Base-by-base conservation (phyloP, 2,329 filamentous ascomycete species). In the Davidsoniella virescens region DNA sequence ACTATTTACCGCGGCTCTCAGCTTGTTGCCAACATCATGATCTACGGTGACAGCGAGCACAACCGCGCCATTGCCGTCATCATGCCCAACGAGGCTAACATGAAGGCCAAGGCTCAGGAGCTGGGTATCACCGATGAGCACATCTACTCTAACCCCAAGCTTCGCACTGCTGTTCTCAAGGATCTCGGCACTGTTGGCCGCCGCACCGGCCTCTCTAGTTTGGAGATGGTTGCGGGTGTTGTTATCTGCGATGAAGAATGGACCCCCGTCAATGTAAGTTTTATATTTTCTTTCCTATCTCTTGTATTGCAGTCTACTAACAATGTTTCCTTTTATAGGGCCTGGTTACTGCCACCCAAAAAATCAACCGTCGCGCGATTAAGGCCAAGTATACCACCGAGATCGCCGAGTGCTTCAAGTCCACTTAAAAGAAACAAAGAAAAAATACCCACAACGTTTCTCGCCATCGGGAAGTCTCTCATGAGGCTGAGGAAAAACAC, bases 211-310 rank as follows among this genome's bases (percentile, higher is more conserved):
- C 69, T 93, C 44, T 68, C 70, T 1, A 70, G 75, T 8, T 80
- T 92, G 53, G 86, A 93, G 69, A 78, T 82, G 55, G 72, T 94
- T 39, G 73, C 78, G 26, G 84, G 81, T 47, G 80, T 90, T 17
- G 83, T 90, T 23, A 64, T 94, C 51, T 78, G 81, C 0, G 84
- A 90, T 56, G 86, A 90, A 61, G 87, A 93, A 64, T 94, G 87
- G 87, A 90, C 82, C 50, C 84, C 87, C 49, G 74, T 79, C 53
- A 92, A 80, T 61, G 85, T 90, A 70, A 80, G 84, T 75, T 52
- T 18, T 18, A 5, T 5, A 12, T 39, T 5, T 23, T 4, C 18
- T 20, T 45, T 25, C 17, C n/a, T 14, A 33, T 4, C 12, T 12
- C 25, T 26, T 23, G 29, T 37, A 39, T 14, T 3, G 45, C 43